Conservation (phyloP, 805 yeast genomes). For the Candida golubevii region DNA sequence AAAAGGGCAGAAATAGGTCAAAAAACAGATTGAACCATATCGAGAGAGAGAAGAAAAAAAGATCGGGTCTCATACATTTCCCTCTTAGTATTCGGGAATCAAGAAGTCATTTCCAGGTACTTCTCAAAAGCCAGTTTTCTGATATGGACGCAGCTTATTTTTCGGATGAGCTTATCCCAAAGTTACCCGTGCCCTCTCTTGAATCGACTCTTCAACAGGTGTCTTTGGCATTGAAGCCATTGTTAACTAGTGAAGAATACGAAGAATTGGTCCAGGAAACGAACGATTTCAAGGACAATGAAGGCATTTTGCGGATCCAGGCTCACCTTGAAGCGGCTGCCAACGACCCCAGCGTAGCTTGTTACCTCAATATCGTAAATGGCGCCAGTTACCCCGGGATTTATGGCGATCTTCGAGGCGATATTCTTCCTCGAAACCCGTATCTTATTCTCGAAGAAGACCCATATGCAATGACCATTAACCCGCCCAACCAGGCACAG, state of each 20-base stretch:
- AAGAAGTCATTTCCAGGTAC: too few relatives aligned
- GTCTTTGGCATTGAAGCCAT: constrained; percentile 54
- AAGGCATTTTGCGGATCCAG: constrained; percentile 46
- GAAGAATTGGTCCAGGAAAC: constrained; percentile 41
- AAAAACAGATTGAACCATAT: too few relatives aligned
- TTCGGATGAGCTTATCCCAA: constrained; percentile 46
- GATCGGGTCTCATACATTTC: too few relatives aligned
- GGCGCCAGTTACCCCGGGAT: constrained; percentile 50
- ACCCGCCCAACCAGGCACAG: constrained; percentile 63
- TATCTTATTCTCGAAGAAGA: constrained; percentile 71
- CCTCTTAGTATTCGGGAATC: too few relatives aligned
- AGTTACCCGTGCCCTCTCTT: constrained; percentile 60
- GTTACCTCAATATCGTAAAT: constrained; percentile 54
- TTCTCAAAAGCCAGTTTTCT: too few relatives aligned
- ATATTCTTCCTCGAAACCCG: constrained; percentile 73
- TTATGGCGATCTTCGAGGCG: constrained; percentile 61
- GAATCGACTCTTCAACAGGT: constrained; percentile 48
- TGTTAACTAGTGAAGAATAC: constrained; percentile 51
- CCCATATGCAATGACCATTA: constrained; percentile 51
- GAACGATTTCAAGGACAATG: constrained; percentile 40
- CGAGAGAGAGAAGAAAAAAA: too few relatives aligned
- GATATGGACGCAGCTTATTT: constrained; percentile 16
- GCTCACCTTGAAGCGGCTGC: constrained; percentile 48
- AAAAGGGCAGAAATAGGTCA: too few relatives aligned
- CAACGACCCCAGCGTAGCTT: constrained; percentile 27